These are phyloP conservation scores for Asterophora lycoperdoides DNA, from an alignment of 768 basidiomycete species.

Conservation along the genomic window DNA sequence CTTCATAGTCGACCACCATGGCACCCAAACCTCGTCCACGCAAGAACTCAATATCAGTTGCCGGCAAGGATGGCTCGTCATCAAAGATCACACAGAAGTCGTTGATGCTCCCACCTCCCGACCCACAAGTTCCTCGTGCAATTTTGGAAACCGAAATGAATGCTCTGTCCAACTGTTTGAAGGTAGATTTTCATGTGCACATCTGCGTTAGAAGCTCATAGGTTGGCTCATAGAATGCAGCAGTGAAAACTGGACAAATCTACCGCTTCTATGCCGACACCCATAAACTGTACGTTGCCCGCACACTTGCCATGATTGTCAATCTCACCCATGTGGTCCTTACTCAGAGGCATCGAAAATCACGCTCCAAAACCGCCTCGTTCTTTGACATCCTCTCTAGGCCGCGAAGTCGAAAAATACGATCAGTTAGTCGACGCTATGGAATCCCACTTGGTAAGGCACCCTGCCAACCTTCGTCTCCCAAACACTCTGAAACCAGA, in stretches of 20 bases:
- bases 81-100: constrained; percentile 24
- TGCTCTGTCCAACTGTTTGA: constrained; percentile 53
- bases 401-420: constrained; percentile 72
- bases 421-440: constrained; percentile 78
- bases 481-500: constrained; percentile 1
- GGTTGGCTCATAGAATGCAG: constrained; percentile 43
- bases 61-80: constrained; percentile 19
- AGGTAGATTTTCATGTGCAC: constrained; percentile 33
- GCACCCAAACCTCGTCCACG: constrained; percentile 39
- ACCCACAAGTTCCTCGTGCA: constrained; percentile 33
- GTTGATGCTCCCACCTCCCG: constrained; percentile 55
- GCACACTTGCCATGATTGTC: background rate
- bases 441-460: constrained; percentile 62
- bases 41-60: constrained; percentile 22
- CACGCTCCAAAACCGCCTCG: constrained; percentile 60
- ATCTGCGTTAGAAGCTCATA: constrained; percentile 4
- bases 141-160: constrained; percentile 65
- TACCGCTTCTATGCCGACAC: constrained; percentile 67
- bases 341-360: constrained; percentile 50
- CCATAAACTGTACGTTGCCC: constrained; percentile 51
- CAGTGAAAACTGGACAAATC: constrained; percentile 66
- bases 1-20: constrained; percentile 28
- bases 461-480: constrained; percentile 4
- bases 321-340: background rate
- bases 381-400: constrained; percentile 59